Evolutionary conservation across 768 basidiomycete genomes (phyloP).

Genomic region (Xerocomellus dryophilus): DNA sequence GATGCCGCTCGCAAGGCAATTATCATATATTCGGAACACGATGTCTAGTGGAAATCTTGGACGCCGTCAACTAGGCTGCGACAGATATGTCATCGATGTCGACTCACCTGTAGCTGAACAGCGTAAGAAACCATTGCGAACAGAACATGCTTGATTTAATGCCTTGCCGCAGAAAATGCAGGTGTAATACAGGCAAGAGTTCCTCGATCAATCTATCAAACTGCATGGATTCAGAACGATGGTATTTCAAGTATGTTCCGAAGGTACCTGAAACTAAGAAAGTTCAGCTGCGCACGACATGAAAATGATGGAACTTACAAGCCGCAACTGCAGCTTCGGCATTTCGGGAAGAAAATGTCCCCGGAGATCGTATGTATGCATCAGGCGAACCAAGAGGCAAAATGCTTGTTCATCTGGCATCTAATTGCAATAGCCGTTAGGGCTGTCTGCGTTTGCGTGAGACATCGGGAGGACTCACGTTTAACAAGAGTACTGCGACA

Average conservation of each 20-base stretch:
- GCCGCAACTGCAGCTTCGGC: conserved; percentile 92
- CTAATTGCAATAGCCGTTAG: conserved; percentile 38
- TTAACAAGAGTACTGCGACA: conserved; percentile 87
- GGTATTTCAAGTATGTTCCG: conserved; percentile 1
- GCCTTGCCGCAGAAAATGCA: conserved; percentile 92
- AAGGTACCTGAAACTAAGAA: conserved; percentile 57
- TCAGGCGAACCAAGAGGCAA: conserved; percentile 87
- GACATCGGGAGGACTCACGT: conserved; percentile 49
- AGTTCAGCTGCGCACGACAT: neutral
- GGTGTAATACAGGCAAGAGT: conserved; percentile 83
- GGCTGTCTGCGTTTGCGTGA: neutral
- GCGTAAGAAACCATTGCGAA: conserved; percentile 96
- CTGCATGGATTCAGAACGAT: conserved; percentile 38
- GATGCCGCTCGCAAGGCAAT: conserved; percentile 93
- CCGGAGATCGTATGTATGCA: conserved; percentile 94
- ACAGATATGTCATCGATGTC: neutral
- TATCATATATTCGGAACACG: conserved; percentile 96
- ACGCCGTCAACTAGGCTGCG: neutral
- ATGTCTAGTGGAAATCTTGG: conserved; percentile 87
- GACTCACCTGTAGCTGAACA: conserved; percentile 89
- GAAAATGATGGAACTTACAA: conserved; percentile 47
- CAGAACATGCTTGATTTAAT: conserved; percentile 98
- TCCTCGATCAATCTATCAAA: conserved; percentile 96
- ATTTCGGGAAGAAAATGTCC: conserved; percentile 99
- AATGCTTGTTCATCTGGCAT: conserved; percentile 99